A percentile compares a stretch with the other conserved stretches of the same genome.
Conservation (phyloP, 352 stramenopile genomes). For the Pilasporangium apinafurcum region DNA sequence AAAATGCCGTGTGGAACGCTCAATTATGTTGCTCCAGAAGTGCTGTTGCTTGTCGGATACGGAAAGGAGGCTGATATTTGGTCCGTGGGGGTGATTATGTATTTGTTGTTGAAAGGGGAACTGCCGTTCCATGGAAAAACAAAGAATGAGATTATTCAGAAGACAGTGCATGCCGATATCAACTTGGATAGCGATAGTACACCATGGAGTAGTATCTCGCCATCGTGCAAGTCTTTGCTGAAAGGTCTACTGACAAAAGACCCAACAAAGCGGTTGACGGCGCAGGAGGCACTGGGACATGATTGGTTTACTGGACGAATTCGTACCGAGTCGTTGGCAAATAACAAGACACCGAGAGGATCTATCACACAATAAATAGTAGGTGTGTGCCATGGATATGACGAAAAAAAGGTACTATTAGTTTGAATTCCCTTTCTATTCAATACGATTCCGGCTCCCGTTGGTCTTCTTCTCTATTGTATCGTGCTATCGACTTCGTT, state of each 20-base stretch:
- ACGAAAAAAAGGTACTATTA: no score
- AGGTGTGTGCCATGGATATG: no score
- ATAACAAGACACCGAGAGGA: slow-evolving; percentile 8
- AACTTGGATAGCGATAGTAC: slow-evolving; percentile 64
- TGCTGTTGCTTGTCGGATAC: slow-evolving; percentile 86
- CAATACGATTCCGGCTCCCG: no score
- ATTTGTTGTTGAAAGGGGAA: slow-evolving; percentile 81
- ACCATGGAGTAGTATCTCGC: slow-evolving; percentile 54
- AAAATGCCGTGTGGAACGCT: slow-evolving; percentile 91
- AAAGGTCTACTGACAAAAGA: slow-evolving; percentile 84
- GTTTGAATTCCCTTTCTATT: no score
- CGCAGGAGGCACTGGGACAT: slow-evolving; percentile 71
- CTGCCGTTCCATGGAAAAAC: slow-evolving; percentile 90
- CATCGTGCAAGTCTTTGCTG: slow-evolving; percentile 55
- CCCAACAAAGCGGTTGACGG: slow-evolving; percentile 68
- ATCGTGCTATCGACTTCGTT: no score
- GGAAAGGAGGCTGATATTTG: slow-evolving; percentile 89
- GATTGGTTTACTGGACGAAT: slow-evolving; percentile 58
- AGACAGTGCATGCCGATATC: slow-evolving; percentile 83
- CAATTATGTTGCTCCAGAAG: slow-evolving; percentile 92
- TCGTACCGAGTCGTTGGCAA: slow-evolving; percentile 7
- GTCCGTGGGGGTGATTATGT: slow-evolving; percentile 92
- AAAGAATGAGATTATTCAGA: slow-evolving; percentile 91
- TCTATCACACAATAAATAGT: slow-evolving; percentile 20
- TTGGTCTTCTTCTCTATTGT: no score